A percentile compares a stretch with the other conserved stretches of the same genome.
phyloP scores from a whole-genome alignment of 2,329 filamentous ascomycete species.

The Exutisphaerella laricina region DNA sequence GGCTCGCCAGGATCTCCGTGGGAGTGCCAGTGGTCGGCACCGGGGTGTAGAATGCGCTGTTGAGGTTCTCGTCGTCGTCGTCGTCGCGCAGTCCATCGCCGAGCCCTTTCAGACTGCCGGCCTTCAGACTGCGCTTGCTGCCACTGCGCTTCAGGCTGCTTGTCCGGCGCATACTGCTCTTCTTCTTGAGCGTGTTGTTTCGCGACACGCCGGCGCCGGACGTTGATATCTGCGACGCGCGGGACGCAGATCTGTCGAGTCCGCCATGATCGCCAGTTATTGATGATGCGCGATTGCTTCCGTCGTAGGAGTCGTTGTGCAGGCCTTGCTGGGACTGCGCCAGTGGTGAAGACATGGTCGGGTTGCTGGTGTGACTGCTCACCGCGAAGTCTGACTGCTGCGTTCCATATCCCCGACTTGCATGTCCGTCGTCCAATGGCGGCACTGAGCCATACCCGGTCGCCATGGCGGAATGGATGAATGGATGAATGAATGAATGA shows the following conservation, averaged over 20 bases:
- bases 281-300: constrained; percentile 60
- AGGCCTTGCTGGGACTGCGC: constrained; percentile 30
- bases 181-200: constrained; percentile 82
- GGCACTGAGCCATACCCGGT: constrained; percentile 36
- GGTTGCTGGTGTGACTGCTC: constrained; percentile 27
- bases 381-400: constrained; percentile 36
- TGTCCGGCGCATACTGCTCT: constrained; percentile 66
- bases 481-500: no score
- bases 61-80: constrained; percentile 62
- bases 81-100: constrained; percentile 43
- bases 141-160: constrained; percentile 71
- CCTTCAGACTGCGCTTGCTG: constrained; percentile 74
- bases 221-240: constrained; percentile 38
- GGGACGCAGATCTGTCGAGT: constrained; percentile 59
- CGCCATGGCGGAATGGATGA: no score
- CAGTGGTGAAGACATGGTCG: constrained; percentile 33
- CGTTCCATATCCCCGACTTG: constrained; percentile 32
- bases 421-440: constrained; percentile 35
- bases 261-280: constrained; percentile 51
- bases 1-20: constrained; percentile 77
- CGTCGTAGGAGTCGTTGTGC: constrained; percentile 58
- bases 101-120: constrained; percentile 80
- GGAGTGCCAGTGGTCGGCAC: constrained; percentile 83
- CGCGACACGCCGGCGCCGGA: constrained; percentile 47
- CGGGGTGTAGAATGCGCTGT: constrained; percentile 84